Base-by-base conservation (phyloP, 805 yeast genomes). In the Wickerhamiella cacticola region DNA sequence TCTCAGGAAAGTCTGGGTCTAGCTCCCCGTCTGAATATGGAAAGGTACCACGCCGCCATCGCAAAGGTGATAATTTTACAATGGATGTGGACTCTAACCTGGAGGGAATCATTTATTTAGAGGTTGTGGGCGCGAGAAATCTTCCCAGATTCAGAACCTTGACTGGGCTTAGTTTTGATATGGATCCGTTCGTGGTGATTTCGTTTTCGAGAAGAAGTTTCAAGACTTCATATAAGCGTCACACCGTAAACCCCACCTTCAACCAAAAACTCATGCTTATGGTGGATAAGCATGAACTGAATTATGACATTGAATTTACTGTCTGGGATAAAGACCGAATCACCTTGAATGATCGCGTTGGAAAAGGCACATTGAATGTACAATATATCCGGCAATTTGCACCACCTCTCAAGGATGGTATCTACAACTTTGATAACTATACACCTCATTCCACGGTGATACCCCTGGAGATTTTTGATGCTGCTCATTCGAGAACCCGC, bases 171-270 rank as follows among this genome's bases (percentile, higher is more conserved):
- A 80, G 88, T 1, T 89, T 82, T 59, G 95, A 87, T 63, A 85
- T 92, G 94, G 98, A 92, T 60, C 97, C 97, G 1, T 92, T 89
- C 65, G 89, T 89, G 2, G 86, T 89, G 16, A 80, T 86, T 1
- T 79, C 95, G 0, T 86, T 89, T 62, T 96, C 96, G 8, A 80
- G 82, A 56, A 81, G 81, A 54, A 86, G 89, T 0, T 89, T 76
- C 62, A 75, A 94, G 55, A 87, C 96, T 0, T 79, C 87, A 9
- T 81, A 87, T 79, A 74, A 79, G 54, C 74, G 83, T 19, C 96
- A 89, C 61, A 80, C 85, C 1, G 63, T 85, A 45, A 79, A 80
- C 48, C 98, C 98, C 0, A 71, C 79, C 0, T 89, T 79, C 65
- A 79, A 86, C 56, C 94, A 88, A 62, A 68, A 80, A 53, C 64